Percentiles rank a stretch among this genome's conserved stretches.
phyloP scores from a whole-genome alignment of 176 grass and related monocot species.

The Chrysopogon serrulatus region DNA sequence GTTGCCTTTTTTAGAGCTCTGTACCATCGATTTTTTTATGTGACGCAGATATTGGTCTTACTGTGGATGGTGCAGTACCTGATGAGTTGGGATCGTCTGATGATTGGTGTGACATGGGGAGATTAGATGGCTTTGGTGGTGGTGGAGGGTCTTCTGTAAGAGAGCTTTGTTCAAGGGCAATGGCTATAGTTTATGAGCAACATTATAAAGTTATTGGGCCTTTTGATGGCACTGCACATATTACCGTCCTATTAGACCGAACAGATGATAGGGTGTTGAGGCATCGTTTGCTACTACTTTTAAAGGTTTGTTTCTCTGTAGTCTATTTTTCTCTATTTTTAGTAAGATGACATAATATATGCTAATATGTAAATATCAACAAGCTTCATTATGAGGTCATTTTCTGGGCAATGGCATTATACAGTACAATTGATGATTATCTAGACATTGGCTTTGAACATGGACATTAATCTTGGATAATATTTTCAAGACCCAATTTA shows the following conservation, averaged over 20 bases:
- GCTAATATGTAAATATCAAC: no score
- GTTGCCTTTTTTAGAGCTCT: constrained; percentile 96
- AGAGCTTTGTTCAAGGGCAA: constrained; percentile 97
- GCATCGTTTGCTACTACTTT: constrained; percentile 74
- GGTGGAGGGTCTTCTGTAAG: constrained; percentile 94
- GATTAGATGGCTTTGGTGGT: constrained; percentile 97
- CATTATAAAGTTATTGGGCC: constrained; percentile 85
- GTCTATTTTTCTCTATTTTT: not conserved
- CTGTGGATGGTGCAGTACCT: constrained; percentile 95
- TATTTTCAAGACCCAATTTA: not conserved
- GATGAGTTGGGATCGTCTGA: constrained; percentile 94
- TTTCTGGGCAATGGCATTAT: not conserved
- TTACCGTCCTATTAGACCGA: constrained; percentile 95
- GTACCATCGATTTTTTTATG: constrained; percentile 97
- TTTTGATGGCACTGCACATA: constrained; percentile 96
- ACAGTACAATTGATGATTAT: constrained; percentile 11
- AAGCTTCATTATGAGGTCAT: not conserved
- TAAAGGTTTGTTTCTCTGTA: constrained; percentile 57
- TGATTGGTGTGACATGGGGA: constrained; percentile 99
- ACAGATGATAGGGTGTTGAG: constrained; percentile 93
- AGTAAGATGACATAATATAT: constrained; percentile 13
- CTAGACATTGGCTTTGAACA: constrained; percentile 3
- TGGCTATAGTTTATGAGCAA: constrained; percentile 98
- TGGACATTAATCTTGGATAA: constrained; percentile 6
- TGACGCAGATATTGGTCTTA: constrained; percentile 95